Conservation (phyloP, 768 basidiomycete genomes). For the Pholiota molesta region DNA sequence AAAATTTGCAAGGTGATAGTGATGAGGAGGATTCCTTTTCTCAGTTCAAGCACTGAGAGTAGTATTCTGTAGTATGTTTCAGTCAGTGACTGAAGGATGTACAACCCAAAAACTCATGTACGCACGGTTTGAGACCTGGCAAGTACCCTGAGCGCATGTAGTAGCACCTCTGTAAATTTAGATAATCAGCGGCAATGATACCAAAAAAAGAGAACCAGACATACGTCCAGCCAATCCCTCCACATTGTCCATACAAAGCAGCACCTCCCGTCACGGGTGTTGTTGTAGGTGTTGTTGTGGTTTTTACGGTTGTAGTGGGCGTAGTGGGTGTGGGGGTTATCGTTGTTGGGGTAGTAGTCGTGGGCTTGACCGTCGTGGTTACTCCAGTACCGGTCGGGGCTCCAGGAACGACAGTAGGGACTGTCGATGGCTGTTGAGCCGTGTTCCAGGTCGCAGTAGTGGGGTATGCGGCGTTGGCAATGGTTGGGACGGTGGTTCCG, state of each 20-base stretch:
- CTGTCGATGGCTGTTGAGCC: conserved; percentile 45
- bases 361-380: conserved; percentile 11
- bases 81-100: neutral
- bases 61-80: conserved; percentile 16
- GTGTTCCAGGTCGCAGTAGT: conserved; percentile 56
- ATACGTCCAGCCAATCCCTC: conserved; percentile 24
- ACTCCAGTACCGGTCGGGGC: neutral
- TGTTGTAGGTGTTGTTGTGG: conserved; percentile 8
- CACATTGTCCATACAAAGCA: conserved; percentile 27
- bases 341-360: neutral
- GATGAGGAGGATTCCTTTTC: neutral
- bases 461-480: conserved; percentile 45
- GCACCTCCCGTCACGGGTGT: conserved; percentile 14
- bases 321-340: neutral
- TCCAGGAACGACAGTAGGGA: conserved; percentile 36
- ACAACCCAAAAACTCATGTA: neutral
- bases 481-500: conserved; percentile 38
- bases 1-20: neutral
- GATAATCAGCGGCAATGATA: neutral
- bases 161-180: conserved; percentile 15
- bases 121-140: conserved; percentile 20
- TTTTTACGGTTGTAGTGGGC: neutral
- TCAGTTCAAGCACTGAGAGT: conserved; percentile 24
- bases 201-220: neutral
- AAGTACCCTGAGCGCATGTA: conserved; percentile 23